Base-by-base conservation (phyloP, 345 rosid species). In the Ceriops zippeliana region DNA sequence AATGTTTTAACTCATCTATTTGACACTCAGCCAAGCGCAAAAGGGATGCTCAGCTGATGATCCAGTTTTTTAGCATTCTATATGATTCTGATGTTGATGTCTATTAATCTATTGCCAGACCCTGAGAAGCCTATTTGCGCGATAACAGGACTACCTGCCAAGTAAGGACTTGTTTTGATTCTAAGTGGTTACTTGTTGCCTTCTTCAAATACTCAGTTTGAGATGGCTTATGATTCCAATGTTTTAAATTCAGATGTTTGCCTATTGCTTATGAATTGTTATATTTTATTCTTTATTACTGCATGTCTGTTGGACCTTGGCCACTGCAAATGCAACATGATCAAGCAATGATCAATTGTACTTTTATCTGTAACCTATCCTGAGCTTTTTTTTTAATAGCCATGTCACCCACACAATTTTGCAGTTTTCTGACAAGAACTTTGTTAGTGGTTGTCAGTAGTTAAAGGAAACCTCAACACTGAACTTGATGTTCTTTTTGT, bases 141-240 rank as follows among this genome's bases (percentile, higher is more conserved):
- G 67, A 85, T 95, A 62, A 95, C 96, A 37, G 99, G 99, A 74
- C 74, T 91, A 80, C 97, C 96, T 74, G 99, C 97, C 67, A 89
- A 88, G 97, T 95, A 89, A 83, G 93, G 38, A 62, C 61, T 52
- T 65, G 16, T 58, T 67, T 38, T 78, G 65, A 21, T 56, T 8
- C n/a, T 77, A 6, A 24, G 30, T 56, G 54, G 58, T 70, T 68
- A n/a, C 20, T 57, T 62, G 20, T 31, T 77, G 42, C 49, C 51
- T 65, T 47, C 51, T 56, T 38, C 56, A 60, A 58, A 63, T 21
- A 53, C 42, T 62, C 30, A 51, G 9, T 54, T 63, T 28, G n/a
- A 17, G 19, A 31, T 3, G 52, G 4, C 26, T 30, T 56, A 30
- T 65, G 22, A 7, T 32, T 66, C 26, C 58, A 22, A 5, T 8